A percentile compares a stretch with the other conserved stretches of the same genome.
Conservation (phyloP, 2,329 filamentous ascomycete species). For the Cyanodermella asteris region DNA sequence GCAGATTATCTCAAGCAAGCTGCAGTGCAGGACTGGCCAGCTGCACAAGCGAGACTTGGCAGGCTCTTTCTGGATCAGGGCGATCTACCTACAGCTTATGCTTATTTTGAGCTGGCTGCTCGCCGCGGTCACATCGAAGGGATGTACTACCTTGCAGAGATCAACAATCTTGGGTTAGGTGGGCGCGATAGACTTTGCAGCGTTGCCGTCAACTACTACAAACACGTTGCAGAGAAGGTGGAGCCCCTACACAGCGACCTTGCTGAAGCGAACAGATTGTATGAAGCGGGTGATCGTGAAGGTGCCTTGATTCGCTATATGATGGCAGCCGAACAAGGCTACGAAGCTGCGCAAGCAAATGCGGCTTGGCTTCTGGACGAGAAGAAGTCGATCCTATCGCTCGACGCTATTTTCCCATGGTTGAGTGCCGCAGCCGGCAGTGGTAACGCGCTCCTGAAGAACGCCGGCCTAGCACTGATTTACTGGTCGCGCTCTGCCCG, state of each 20-base stretch:
- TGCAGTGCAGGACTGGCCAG: conserved; percentile 59
- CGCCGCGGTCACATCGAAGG: conserved; percentile 70
- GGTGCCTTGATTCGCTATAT: conserved; percentile 61
- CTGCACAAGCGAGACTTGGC: conserved; percentile 65
- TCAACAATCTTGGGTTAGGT: conserved; percentile 60
- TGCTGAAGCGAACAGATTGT: conserved; percentile 62
- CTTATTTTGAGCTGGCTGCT: conserved; percentile 73
- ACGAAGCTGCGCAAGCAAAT: conserved; percentile 74
- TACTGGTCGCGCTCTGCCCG: conserved; percentile 92
- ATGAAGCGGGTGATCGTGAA: conserved; percentile 56
- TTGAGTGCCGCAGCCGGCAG: conserved; percentile 16
- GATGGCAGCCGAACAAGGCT: conserved; percentile 80
- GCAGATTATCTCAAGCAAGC: conserved; percentile 56
- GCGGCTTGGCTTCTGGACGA: conserved; percentile 73
- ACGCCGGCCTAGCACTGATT: conserved; percentile 51
- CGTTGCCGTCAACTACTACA: conserved; percentile 63
- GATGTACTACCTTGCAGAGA: conserved; percentile 78
- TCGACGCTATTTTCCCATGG: conserved; percentile 31
- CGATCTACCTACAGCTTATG: conserved; percentile 55
- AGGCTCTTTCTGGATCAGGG: conserved; percentile 74
- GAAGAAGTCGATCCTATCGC: conserved; percentile 36
- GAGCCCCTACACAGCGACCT: conserved; percentile 58
- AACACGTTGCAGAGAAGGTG: conserved; percentile 51
- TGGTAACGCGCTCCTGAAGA: conserved; percentile 28
- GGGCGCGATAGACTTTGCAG: conserved; percentile 59